These are phyloP conservation scores for Athelia psychrophila DNA, from an alignment of 1,284 basidiomycete species.

Conservation along the genomic window DNA sequence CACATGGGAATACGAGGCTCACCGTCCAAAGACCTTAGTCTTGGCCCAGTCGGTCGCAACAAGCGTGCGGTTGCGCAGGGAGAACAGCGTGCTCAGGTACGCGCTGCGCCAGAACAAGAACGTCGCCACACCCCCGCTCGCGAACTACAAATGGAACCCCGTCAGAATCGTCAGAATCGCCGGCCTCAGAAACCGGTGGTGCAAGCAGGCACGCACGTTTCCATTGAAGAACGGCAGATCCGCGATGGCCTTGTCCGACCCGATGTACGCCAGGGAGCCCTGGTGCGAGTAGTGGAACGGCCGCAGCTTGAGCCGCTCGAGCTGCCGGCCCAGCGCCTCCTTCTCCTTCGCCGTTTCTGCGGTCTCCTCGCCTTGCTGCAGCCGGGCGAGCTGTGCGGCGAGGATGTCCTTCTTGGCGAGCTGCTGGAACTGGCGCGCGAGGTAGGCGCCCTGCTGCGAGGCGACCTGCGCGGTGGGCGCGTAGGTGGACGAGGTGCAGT, in stretches of 20 bases:
- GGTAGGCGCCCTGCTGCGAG: conserved; percentile 90
- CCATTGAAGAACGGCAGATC: conserved; percentile 86
- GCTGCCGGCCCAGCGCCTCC: conserved; percentile 57
- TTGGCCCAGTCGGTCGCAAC: conserved; percentile 91
- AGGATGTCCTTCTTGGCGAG: conserved; percentile 78
- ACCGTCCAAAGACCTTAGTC: conserved; percentile 91
- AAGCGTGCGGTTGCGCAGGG: conserved; percentile 83
- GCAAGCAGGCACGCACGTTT: conserved; percentile 52
- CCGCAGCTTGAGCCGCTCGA: conserved; percentile 69
- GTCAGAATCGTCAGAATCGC: too few relatives aligned
- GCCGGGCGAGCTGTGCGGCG: conserved; percentile 46
- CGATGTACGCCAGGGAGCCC: conserved; percentile 85
- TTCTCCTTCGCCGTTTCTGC: conserved; percentile 39
- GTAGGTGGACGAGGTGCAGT: conserved; percentile 89
- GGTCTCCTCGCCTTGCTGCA: conserved; percentile 25
- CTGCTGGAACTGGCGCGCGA: conserved; percentile 81
- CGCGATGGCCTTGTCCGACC: conserved; percentile 93
- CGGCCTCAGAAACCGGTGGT: conserved; percentile 22
- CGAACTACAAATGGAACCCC: conserved; percentile 56
- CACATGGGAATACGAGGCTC: conserved; percentile 35
- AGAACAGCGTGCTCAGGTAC: conserved; percentile 89
- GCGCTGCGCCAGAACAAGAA: conserved; percentile 83
- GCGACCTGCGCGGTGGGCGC: conserved; percentile 97
- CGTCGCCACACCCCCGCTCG: conserved; percentile 66
- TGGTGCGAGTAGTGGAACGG: conserved; percentile 95